Evolutionary conservation across 192 early-diverging fungal species (phyloP).

Genomic region (Entophlyctis helioformis): DNA sequence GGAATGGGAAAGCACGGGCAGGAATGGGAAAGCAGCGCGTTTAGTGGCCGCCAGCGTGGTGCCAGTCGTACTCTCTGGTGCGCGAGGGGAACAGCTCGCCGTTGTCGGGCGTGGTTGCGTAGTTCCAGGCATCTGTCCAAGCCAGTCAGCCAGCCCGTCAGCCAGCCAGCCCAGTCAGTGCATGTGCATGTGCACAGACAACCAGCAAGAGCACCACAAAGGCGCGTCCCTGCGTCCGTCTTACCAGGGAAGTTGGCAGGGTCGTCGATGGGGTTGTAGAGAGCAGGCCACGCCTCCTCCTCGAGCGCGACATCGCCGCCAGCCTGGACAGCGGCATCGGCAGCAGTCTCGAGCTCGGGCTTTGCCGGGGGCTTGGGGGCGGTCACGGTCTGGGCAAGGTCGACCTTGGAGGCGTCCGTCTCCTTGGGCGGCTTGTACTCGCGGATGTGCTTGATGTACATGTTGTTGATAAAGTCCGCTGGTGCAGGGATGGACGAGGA

Average conservation of each 20-base stretch:
- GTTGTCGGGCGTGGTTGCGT: too few species aligned
- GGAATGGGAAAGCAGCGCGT: too few species aligned
- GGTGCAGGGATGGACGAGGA: too few species aligned
- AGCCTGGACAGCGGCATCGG: conserved; percentile 1
- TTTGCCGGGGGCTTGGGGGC: conserved; percentile 25
- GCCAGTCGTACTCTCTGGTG: too few species aligned
- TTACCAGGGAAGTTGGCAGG: conserved; percentile 31
- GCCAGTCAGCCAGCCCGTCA: neutral
- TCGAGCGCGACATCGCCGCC: conserved; percentile 16
- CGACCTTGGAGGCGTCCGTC: conserved; percentile 16
- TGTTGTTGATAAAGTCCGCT: conserved; percentile 28
- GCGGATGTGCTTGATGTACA: conserved; percentile 29
- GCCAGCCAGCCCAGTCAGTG: neutral
- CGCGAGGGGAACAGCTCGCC: too few species aligned
- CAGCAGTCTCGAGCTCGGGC: conserved; percentile 22
- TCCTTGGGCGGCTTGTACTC: conserved; percentile 27
- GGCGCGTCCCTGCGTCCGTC: too few species aligned
- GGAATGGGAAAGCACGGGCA: too few species aligned
- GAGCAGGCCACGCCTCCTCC: conserved; percentile 36
- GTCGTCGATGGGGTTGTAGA: conserved; percentile 37
- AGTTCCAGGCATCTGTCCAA: neutral
- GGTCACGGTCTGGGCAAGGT: conserved; percentile 25
- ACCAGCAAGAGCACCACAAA: neutral
- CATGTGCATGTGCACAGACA: neutral
- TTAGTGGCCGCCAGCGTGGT: too few species aligned